Percentiles rank a stretch among this genome's conserved stretches.
These are phyloP conservation scores for Hypoxylon sp. DNA, from an alignment of 2,329 filamentous ascomycete species.

Conservation along the genomic window DNA sequence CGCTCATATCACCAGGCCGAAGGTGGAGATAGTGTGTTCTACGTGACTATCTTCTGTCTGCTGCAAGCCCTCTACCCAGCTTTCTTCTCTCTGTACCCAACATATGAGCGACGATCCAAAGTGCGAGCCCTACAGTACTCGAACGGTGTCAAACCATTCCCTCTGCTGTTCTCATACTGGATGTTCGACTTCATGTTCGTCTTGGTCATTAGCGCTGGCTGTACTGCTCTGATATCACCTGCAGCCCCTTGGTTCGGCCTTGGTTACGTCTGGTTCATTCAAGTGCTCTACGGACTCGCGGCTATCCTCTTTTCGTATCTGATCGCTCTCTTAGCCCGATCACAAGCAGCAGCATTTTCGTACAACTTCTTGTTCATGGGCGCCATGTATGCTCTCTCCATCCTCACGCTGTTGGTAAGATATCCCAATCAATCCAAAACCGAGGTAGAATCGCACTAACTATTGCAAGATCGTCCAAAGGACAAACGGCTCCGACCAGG, in stretches of 20 bases:
- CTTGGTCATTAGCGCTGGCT: conserved; percentile 56
- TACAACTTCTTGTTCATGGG: conserved; percentile 58
- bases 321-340: conserved; percentile 72
- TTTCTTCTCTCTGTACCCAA: conserved; percentile 77
- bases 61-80: conserved; percentile 72
- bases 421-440: neutral
- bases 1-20: conserved; percentile 40
- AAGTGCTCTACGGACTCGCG: conserved; percentile 74
- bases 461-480: conserved; percentile 41
- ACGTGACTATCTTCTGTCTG: conserved; percentile 51
- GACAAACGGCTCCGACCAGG: conserved; percentile 51
- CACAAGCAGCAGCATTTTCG: conserved; percentile 75
- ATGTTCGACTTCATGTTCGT: conserved; percentile 75
- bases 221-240: conserved; percentile 69
- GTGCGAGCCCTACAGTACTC: conserved; percentile 77
- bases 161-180: conserved; percentile 75
- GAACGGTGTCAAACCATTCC: conserved; percentile 74
- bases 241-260: conserved; percentile 69
- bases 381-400: conserved; percentile 48
- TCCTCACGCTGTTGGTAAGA: conserved; percentile 49
- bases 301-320: conserved; percentile 73
- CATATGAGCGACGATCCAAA: conserved; percentile 71
- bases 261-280: conserved; percentile 74
- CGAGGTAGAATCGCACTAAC: conserved; percentile 11
- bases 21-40: conserved; percentile 44